These are phyloP conservation scores for Blastomyces parvus DNA, from an alignment of 2,329 filamentous ascomycete genomes.

Conservation along the genomic window DNA sequence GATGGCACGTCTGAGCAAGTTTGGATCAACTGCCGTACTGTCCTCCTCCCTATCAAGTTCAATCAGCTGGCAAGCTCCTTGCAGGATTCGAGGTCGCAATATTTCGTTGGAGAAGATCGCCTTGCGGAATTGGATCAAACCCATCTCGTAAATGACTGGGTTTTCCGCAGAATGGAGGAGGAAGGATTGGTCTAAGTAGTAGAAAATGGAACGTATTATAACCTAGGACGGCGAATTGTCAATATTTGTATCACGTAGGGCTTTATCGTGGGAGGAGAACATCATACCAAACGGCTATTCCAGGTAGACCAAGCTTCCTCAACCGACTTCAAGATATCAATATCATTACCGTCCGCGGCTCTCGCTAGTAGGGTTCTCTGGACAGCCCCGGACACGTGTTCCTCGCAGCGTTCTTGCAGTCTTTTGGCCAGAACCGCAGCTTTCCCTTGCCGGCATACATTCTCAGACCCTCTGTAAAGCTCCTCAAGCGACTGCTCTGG, in stretches of 20 bases:
- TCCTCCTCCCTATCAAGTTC: slow-evolving; percentile 55
- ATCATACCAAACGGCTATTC: slow-evolving; percentile 62
- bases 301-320: slow-evolving; percentile 63
- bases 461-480: slow-evolving; percentile 83
- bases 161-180: slow-evolving; percentile 62
- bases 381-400: slow-evolving; percentile 50
- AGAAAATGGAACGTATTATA: slow-evolving; percentile 78
- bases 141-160: slow-evolving; percentile 70
- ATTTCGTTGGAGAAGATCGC: slow-evolving; percentile 46
- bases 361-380: slow-evolving; percentile 50
- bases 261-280: background rate
- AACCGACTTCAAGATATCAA: slow-evolving; percentile 54
- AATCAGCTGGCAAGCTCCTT: slow-evolving; percentile 68
- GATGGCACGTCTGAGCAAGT: slow-evolving; percentile 63
- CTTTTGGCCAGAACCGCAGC: slow-evolving; percentile 58
- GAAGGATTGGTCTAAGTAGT: slow-evolving; percentile 86
- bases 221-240: slow-evolving; percentile 40
- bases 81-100: slow-evolving; percentile 47
- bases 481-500: slow-evolving; percentile 71
- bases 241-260: slow-evolving; percentile 1
- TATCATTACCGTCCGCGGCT: slow-evolving; percentile 45
- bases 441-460: slow-evolving; percentile 71
- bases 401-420: slow-evolving; percentile 57
- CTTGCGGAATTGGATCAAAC: slow-evolving; percentile 63
- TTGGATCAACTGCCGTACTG: slow-evolving; percentile 48